Conservation (phyloP, 345 rosid species). For the Raphanus sativus region DNA sequence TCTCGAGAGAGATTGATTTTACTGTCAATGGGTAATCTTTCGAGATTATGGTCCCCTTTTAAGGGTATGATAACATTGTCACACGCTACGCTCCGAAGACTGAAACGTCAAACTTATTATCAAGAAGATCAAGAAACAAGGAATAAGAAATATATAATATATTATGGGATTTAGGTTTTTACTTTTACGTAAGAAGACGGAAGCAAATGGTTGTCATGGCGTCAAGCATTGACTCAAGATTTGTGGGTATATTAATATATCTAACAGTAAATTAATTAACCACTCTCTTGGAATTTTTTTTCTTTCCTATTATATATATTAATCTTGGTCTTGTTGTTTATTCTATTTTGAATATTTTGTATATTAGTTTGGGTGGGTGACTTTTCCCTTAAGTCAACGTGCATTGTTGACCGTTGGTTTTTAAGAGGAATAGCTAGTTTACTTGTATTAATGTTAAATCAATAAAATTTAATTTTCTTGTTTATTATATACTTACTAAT, state of each 20-base stretch:
- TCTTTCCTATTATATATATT: not conserved
- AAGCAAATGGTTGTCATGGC: slow-evolving; percentile 31
- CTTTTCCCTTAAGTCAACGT: slow-evolving; percentile 36
- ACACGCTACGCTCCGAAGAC: slow-evolving; percentile 3
- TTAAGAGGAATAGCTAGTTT: slow-evolving; percentile 39
- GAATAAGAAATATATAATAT: slow-evolving; percentile 9
- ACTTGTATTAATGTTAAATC: slow-evolving; percentile 6
- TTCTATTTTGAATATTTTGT: not conserved
- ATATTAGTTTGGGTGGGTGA: slow-evolving; percentile 30
- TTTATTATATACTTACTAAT: not conserved
- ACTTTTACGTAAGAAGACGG: slow-evolving; percentile 20
- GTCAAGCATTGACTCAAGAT: slow-evolving; percentile 26
- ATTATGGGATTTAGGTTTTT: slow-evolving; percentile 12
- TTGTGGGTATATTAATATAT: slow-evolving; percentile 22
- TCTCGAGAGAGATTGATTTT: not conserved
- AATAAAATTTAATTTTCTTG: slow-evolving; percentile 2
- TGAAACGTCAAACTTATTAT: not conserved
- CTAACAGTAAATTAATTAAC: slow-evolving; percentile 25
- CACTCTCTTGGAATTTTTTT: slow-evolving; percentile 1
- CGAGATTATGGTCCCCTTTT: slow-evolving; percentile 8
- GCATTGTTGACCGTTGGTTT: slow-evolving; percentile 36
- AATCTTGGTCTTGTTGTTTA: not conserved
- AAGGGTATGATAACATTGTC: slow-evolving; percentile 20
- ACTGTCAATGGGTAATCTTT: not conserved
- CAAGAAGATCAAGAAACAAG: slow-evolving; percentile 17